Conservation (phyloP, 768 basidiomycete genomes). For the Pleurotus platypus region DNA sequence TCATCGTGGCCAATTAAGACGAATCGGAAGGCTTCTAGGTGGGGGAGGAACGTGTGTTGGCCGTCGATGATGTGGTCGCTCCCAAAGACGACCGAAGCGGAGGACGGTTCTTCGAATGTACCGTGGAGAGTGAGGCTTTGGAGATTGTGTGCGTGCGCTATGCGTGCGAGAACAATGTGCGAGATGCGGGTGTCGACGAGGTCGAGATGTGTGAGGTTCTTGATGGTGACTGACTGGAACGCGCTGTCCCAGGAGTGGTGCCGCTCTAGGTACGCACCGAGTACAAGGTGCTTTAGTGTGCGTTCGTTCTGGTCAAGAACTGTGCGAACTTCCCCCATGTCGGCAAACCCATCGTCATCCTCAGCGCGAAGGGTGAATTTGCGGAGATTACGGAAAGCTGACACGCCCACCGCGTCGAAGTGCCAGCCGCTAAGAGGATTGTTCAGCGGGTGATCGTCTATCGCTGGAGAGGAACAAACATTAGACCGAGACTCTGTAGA, state of each 20-base stretch:
- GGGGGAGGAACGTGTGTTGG: conserved; percentile 57
- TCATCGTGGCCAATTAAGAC: conserved; percentile 63
- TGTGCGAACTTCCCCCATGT: conserved; percentile 63
- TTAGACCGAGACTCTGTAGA: conserved; percentile 54
- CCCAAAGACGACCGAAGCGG: conserved; percentile 57
- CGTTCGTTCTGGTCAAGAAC: conserved; percentile 58
- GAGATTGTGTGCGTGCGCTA: conserved; percentile 58
- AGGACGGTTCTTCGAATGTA: conserved; percentile 54
- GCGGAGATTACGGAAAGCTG: conserved; percentile 53
- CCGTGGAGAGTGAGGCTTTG: conserved; percentile 65
- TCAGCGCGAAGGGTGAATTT: conserved; percentile 69
- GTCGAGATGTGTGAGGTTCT: conserved; percentile 66
- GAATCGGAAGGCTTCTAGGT: conserved; percentile 61
- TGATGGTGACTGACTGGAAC: conserved; percentile 60
- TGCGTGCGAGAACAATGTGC: conserved; percentile 57
- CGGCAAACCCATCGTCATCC: conserved; percentile 68
- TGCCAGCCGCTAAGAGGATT: conserved; percentile 55
- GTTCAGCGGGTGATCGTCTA: not conserved
- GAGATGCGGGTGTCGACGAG: conserved; percentile 69
- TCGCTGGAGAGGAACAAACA: conserved; percentile 29
- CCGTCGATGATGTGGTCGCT: conserved; percentile 60
- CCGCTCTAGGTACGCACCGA: conserved; percentile 66
- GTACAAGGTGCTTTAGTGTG: conserved; percentile 58
- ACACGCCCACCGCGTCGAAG: conserved; percentile 68
- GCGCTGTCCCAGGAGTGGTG: conserved; percentile 66